Evolutionary conservation across 805 yeast genomes (phyloP), one percentile per base, ranked within the genome.

Genomic region (Candida loeiensis): DNA sequence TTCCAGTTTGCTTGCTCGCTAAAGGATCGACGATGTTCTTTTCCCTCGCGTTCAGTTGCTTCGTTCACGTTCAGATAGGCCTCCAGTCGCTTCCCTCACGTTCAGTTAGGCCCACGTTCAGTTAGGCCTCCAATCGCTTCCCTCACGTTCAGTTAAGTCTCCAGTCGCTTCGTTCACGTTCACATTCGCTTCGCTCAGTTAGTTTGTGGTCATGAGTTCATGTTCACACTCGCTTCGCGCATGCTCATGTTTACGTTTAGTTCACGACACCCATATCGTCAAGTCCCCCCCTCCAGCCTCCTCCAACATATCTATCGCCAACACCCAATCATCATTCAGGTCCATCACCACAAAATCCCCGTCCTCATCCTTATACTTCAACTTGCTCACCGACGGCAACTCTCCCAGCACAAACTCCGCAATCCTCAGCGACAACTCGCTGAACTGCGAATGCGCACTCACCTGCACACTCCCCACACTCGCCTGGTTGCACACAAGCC

Each of bases 331-430:
- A 38, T 91, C 97, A 46, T 83, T 84, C 22, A 88, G 78, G 49
- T 81, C 85, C 62, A 91, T 78, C 35, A 85, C 80, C 31, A 93
- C 95, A 57, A 77, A 83, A 58, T 93, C 99, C 13, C 95, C 96
- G 58, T 93, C 99, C 62, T 93, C 99, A 61, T 93, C 99, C 56
- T 79, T 80, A 58, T 88, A 91, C 59, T 81, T 82, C 45, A 93
- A 71, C 52, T 83, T 75, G 58, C 56, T 62, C 18, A 66, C 67
- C 37, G 58, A 79, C 77, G 32, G 68, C 74, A 34, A 75, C 41
- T 87, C 67, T 33, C 75, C 80, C 13, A 19, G 27, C 6, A 73
- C 66, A 43, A 70, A 58, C 7, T 56, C 51, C 9, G 84, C 77
- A 2, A 86, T 80, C 46, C 84, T 73, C 48, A 83, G 66, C 37